phyloP scores from a whole-genome alignment of 345 rosid species.

The Carallia pectinifolia region DNA sequence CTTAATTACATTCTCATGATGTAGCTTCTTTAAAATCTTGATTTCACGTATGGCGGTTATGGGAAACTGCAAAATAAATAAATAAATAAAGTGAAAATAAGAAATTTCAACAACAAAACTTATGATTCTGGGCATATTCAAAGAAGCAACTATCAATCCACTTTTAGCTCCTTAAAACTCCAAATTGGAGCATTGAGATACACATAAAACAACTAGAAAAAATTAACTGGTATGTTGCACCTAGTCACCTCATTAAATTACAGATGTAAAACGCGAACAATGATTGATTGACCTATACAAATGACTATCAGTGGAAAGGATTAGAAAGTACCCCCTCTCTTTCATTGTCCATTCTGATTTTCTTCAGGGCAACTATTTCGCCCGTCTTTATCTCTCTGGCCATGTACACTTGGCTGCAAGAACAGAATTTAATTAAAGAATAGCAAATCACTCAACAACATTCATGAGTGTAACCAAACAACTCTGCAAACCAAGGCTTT shows the following conservation, averaged over 20 bases:
- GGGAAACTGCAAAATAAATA: slow-evolving; percentile 48
- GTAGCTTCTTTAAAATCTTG: slow-evolving; percentile 72
- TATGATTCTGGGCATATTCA: not conserved
- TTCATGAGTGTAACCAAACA: too few relatives aligned
- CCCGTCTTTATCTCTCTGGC: slow-evolving; percentile 83
- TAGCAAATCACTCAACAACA: not conserved
- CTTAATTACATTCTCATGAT: slow-evolving; percentile 67
- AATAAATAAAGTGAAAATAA: not conserved
- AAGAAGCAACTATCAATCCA: not conserved
- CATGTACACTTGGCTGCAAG: slow-evolving; percentile 92
- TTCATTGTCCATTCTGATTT: slow-evolving; percentile 96
- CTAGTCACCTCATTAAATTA: not conserved
- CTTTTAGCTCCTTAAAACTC: not conserved
- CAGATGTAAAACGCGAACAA: not conserved
- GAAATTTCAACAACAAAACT: not conserved
- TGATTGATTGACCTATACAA: too few relatives aligned
- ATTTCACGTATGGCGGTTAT: slow-evolving; percentile 83
- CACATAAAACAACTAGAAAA: too few relatives aligned
- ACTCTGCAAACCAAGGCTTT: not conserved
- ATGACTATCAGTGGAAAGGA: not conserved
- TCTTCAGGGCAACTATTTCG: slow-evolving; percentile 93
- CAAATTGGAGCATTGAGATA: not conserved
- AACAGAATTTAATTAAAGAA: not conserved
- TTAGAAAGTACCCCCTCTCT: slow-evolving; percentile 79
- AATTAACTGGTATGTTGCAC: too few relatives aligned